These are phyloP conservation scores for Naegleria fowleri DNA, from an alignment of 208 protist genomes.

Conservation along the genomic window DNA sequence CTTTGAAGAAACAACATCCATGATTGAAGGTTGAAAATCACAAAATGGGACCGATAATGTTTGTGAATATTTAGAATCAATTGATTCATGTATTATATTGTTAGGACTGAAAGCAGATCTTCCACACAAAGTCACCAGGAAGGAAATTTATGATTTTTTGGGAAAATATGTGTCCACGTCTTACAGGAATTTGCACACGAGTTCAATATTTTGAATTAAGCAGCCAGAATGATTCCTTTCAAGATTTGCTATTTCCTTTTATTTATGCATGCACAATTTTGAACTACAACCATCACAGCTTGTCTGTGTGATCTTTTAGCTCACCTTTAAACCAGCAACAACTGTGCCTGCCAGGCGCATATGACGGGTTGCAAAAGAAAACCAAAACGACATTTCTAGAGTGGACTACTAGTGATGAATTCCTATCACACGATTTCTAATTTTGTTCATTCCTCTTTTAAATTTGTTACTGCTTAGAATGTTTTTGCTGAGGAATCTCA, in stretches of 20 bases:
- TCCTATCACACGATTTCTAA: not conserved
- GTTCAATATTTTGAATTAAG: not conserved
- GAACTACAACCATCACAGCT: no score
- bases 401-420: no score
- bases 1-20: not conserved
- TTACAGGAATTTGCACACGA: not conserved
- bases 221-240: not conserved
- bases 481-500: not conserved
- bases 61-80: not conserved
- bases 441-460: not conserved
- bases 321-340: no score
- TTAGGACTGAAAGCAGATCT: not conserved
- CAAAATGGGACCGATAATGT: not conserved
- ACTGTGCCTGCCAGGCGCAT: no score
- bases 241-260: not conserved
- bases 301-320: no score
- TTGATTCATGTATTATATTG: not conserved
- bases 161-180: not conserved
- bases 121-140: not conserved
- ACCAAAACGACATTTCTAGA: no score
- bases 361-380: no score
- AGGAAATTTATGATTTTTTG: not conserved
- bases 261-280: not conserved
- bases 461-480: not conserved
- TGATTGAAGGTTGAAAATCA: not conserved